Conservation (phyloP, 805 yeast genomes). For the Wickerhamiella allomyrinae region DNA sequence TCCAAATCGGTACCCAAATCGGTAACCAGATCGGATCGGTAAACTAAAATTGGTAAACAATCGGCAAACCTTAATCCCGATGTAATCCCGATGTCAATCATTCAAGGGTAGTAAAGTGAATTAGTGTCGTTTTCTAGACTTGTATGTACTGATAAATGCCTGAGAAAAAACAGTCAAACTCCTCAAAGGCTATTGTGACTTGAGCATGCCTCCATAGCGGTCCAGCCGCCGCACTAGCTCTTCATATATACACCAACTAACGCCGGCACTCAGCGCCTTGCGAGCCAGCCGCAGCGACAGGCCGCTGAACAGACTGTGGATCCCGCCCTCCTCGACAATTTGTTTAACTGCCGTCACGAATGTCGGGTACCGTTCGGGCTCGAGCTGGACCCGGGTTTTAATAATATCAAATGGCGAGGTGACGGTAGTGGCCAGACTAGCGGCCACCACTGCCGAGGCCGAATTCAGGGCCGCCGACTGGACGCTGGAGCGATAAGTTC, state of each 20-base stretch:
- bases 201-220: background rate
- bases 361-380: conserved; percentile 34
- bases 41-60: too few relatives aligned
- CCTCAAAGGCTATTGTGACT: too few relatives aligned
- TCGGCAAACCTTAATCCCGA: too few relatives aligned
- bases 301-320: conserved; percentile 62
- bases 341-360: conserved; percentile 28
- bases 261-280: conserved; percentile 84
- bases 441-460: conserved; percentile 63
- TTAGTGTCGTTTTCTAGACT: too few relatives aligned
- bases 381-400: conserved; percentile 78
- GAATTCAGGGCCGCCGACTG: conserved; percentile 52
- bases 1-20: too few relatives aligned
- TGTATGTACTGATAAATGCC: too few relatives aligned
- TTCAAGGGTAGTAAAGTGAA: too few relatives aligned
- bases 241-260: conserved; percentile 95
- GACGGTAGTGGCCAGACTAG: conserved; percentile 62
- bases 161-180: too few relatives aligned
- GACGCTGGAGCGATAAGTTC: conserved; percentile 17
- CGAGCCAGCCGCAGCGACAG: conserved; percentile 64
- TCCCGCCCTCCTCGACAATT: conserved; percentile 34
- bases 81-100: too few relatives aligned
- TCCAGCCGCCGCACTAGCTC: conserved; percentile 40
- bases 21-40: too few relatives aligned
- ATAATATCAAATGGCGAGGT: conserved; percentile 94